Evolutionary conservation across 225 moss, liverwort and hornwort species (phyloP), one percentile per base, ranked within the genome.

Genomic region (Marchantia polymorpha): DNA sequence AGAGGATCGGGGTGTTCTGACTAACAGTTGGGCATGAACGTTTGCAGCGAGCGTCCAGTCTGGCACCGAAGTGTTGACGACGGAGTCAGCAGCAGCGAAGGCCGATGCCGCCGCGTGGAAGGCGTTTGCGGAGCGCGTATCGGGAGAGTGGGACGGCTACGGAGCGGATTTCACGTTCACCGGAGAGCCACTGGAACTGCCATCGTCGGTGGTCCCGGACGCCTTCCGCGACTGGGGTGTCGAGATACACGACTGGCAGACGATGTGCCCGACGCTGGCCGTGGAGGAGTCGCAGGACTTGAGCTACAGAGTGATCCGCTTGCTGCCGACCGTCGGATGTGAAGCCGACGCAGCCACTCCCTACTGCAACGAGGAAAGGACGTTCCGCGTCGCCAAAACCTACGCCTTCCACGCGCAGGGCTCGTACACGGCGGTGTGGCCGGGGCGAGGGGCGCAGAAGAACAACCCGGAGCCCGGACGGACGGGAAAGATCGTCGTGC

Each of bases 141-240:
- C 88, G 64, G 99, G 95, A 73, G 92, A 95, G 64, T 99, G 99
- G 99, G 92, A 93, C 76, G 99, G 99, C 8, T 89, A 92, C 81
- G 87, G 81, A 80, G 99, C 77, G 63, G 93, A 92, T 52, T 93
- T 99, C 55, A 91, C 89, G 53, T 84, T 85, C 78, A 84, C 85
- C 13, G 92, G 89, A 31, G 95, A 99, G 73, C 91, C 94, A 60
- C 16, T 78, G 19, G 86, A 92, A 81, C 81, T 97, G 3, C 93
- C 94, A 1, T 84, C 86, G 8, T 64, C 88, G 29, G 91, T 90
- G 64, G 86, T 97, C 50, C 96, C 96, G 2, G 88, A 89, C 64
- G 91, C 89, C 7, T 97, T 97, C 78, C 81, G 83, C 26, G 91
- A 95, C 50, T 91, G 93, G 93, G 91, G 70, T 30, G 91, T 88